Evolutionary conservation across 345 rosid species (phyloP).

Genomic region (Linum lewisii): DNA sequence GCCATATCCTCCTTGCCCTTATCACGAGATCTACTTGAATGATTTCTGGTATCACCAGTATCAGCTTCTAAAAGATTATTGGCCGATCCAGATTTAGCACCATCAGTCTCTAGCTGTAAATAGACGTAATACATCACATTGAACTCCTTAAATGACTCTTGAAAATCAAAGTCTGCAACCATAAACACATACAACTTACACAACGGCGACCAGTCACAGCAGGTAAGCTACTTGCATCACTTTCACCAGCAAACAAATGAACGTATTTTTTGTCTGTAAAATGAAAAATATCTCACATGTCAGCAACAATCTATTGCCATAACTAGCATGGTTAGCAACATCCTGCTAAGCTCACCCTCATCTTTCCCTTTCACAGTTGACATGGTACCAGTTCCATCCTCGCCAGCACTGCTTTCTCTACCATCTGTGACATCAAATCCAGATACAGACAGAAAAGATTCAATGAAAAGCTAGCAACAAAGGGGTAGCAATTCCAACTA

Average conservation of each 20-base stretch:
- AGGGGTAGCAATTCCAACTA: background rate
- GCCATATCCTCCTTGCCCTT: conserved; percentile 27
- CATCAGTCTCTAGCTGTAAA: conserved; percentile 53
- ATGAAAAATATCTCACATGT: conserved; percentile 10
- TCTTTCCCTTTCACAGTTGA: conserved; percentile 24
- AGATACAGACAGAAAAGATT: conserved; percentile 3
- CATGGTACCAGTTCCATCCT: conserved; percentile 26
- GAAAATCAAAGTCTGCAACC: conserved; percentile 36
- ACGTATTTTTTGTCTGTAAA: conserved; percentile 35
- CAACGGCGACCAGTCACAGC: conserved; percentile 66
- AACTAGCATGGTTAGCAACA: conserved; percentile 13
- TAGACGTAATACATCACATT: conserved; percentile 37
- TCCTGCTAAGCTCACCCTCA: conserved; percentile 32
- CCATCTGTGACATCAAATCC: conserved; percentile 27
- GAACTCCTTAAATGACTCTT: conserved; percentile 28
- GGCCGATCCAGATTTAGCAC: conserved; percentile 32
- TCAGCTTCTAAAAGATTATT: conserved; percentile 26
- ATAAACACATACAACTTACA: conserved; percentile 99
- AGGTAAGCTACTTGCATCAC: conserved; percentile 33
- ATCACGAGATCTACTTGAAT: conserved; percentile 21
- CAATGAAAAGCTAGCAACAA: background rate
- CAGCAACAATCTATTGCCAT: conserved; percentile 10
- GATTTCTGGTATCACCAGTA: conserved; percentile 21
- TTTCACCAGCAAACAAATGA: conserved; percentile 28
- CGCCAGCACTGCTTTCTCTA: conserved; percentile 38